Evolutionary conservation across 148 eudicot species (phyloP).

Genomic region (Cornus kousa): DNA sequence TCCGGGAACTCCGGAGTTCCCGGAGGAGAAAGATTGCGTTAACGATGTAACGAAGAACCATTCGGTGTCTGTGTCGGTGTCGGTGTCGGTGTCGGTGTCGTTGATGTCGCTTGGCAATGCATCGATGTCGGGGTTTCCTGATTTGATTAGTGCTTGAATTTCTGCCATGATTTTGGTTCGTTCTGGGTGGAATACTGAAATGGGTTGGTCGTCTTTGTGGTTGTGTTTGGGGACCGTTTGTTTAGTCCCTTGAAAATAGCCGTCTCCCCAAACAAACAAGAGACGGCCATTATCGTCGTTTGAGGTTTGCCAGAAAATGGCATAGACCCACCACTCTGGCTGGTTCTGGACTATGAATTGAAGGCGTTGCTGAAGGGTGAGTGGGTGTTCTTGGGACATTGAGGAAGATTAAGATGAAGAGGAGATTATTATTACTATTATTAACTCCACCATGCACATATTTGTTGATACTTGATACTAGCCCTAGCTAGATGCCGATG

Average conservation of each 20-base stretch:
- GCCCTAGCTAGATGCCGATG: too few relatives aligned
- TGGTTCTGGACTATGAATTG: slow-evolving; percentile 45
- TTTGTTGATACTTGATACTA: too few relatives aligned
- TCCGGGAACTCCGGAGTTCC: slow-evolving; percentile 40
- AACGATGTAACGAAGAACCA: slow-evolving; percentile 78
- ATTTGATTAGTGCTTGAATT: slow-evolving; percentile 14
- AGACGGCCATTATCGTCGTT: slow-evolving; percentile 17
- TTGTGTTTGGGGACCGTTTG: slow-evolving; percentile 8
- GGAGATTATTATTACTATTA: slow-evolving; percentile 2
- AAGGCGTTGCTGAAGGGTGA: slow-evolving; percentile 34
- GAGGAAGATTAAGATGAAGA: slow-evolving; percentile 19
- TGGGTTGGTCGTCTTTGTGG: background rate
- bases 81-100: slow-evolving; percentile 31
- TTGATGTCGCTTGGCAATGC: slow-evolving; percentile 24
- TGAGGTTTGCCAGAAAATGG: slow-evolving; percentile 73
- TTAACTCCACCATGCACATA: too few relatives aligned
- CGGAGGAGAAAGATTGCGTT: slow-evolving; percentile 28
- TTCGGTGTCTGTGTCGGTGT: slow-evolving; percentile 43
- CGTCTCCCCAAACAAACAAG: slow-evolving; percentile 62
- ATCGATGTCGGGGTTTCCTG: background rate
- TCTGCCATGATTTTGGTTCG: slow-evolving; percentile 23
- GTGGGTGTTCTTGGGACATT: slow-evolving; percentile 8
- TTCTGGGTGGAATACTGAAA: background rate
- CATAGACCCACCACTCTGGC: slow-evolving; percentile 63
- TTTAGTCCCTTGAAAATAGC: slow-evolving; percentile 59